Evolutionary conservation across 495 filamentous ascomycete genomes (phyloP), one percentile per base, ranked within the genome.

Genomic region (Jackrogersella minutella): DNA sequence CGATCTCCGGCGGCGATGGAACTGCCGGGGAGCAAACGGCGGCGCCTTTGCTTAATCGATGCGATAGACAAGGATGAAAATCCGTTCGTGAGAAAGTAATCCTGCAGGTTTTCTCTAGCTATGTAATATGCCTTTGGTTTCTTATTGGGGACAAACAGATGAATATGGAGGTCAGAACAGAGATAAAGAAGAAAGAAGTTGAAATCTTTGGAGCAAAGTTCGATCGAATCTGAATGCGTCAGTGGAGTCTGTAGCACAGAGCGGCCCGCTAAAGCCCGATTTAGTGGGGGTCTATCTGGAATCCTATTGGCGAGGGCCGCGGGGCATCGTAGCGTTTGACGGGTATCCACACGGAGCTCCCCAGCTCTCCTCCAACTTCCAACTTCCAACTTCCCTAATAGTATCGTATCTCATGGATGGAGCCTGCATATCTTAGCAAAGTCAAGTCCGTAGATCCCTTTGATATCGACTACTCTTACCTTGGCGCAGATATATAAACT

Each of bases 1-100:
- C 65, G 65, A 63, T 68, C 49, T 68, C 65, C 65, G 65, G 65
- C 54, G 58, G 65, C n/a, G 36, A 46, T 59, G 46, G 47, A 59
- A 54, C 28, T 68, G 41, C 65, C 65, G 65, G 41, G 39, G 26
- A 3, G 7, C 7, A 30, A 30, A 7, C 26, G 26, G 26, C 26
- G 26, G 26, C 26, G n/a, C n/a, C n/a, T n/a, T n/a, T n/a, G n/a
- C n/a, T n/a, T n/a, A n/a, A 39, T 22, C 19, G 43, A 44, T 51
- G 44, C 49, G 40, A 21, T 19, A 39, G 0, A 11, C 26, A 41
- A 50, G 34, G 28, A 26, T 36, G 13, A 0, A 40, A 41, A 11
- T 52, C 43, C 28, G 34, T 61, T 9, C 47, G 14, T 9, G 19
- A 19, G 37, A 10, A n/a, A 10, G 50, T 46, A 22, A 50, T 56